These are phyloP conservation scores for Ploettnerulaceae sp. DNA, from an alignment of 2,329 filamentous ascomycete species.

Conservation along the genomic window DNA sequence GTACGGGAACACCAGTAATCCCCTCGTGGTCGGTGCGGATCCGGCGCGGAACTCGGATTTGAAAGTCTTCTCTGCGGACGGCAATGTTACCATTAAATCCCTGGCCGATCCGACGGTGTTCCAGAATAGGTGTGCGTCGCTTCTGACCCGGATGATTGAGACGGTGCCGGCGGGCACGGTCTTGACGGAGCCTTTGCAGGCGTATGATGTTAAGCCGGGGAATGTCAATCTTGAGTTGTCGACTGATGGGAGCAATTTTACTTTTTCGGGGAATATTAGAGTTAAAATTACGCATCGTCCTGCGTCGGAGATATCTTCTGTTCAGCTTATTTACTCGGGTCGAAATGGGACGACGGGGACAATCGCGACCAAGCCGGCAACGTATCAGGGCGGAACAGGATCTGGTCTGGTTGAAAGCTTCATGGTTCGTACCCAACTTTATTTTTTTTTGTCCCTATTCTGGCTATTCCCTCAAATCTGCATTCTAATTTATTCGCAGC, in stretches of 20 bases:
- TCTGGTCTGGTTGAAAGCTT: not conserved
- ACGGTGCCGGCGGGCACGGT: not conserved
- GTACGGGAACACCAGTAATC: not conserved
- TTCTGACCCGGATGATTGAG: not conserved
- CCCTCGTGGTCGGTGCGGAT: not conserved
- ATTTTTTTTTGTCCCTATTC: not conserved
- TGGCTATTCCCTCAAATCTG: not conserved
- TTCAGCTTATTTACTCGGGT: conserved; percentile 22
- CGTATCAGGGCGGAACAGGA: not conserved
- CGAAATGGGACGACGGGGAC: conserved; percentile 12
- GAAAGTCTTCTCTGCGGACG: conserved; percentile 1
- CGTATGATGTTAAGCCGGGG: not conserved
- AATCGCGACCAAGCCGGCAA: conserved; percentile 4
- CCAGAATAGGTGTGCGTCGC: not conserved
- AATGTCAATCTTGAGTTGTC: not conserved
- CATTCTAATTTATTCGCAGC: too few species aligned
- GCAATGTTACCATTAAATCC: conserved; percentile 1
- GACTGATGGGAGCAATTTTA: not conserved
- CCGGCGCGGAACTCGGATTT: not conserved
- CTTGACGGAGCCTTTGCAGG: not conserved
- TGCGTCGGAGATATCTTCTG: not conserved
- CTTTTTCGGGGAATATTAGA: not conserved
- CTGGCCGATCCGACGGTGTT: not conserved
- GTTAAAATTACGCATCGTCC: not conserved
- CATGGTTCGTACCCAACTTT: not conserved